Base-by-base conservation (phyloP, 176 grass and related monocot genomes). In the Carex kokanica region DNA sequence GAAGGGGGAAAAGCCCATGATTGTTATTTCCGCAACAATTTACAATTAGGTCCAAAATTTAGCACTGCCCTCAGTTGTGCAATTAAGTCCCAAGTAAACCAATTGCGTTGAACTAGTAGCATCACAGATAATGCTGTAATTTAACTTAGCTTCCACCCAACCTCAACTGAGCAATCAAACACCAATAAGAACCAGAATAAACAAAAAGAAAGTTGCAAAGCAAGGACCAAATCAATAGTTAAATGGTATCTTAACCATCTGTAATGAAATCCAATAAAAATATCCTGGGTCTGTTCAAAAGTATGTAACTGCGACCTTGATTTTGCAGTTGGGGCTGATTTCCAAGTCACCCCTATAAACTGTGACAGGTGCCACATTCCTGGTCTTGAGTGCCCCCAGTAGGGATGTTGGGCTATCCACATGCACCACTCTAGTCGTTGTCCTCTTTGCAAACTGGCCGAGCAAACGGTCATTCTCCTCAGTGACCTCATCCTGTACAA, bases 271-370 rank as follows among this genome's bases (percentile, higher is more conserved):
- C 71, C 71, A 74, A 74, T 51, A 49, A 51, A 49, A 49, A 49
- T 51, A 49, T 17, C 34, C 70, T 25, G n/a, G n/a, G 40, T 51
- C 1, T 25, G 10, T 74, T 11, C 9, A 74, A 8, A 53, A 15
- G 71, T 52, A 75, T 15, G 9, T 4, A 45, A 41, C 60, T 81
- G 23, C 13, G 4, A 98, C 92, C 95, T 95, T 98, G 77, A 98
- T 95, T 88, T 89, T 95, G 63, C 92, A 89, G 65, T 85, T 93
- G 68, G 91, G 87, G 74, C 75, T 90, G 45, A 98, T 83, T 93
- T 98, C 95, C 63, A 98, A 57, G 43, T 98, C 92, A 85, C 95
- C 92, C 84, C 95, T 95, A 85, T 94, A 98, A 78, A 98, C 69
- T 41, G 95, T 98, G 84, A 94, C 92, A 56, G 95, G 95, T 40